Evolutionary conservation across 164 flowering plant species (phyloP), one percentile per base, ranked within the genome.

Genomic region (Macadamia tetraphylla): DNA sequence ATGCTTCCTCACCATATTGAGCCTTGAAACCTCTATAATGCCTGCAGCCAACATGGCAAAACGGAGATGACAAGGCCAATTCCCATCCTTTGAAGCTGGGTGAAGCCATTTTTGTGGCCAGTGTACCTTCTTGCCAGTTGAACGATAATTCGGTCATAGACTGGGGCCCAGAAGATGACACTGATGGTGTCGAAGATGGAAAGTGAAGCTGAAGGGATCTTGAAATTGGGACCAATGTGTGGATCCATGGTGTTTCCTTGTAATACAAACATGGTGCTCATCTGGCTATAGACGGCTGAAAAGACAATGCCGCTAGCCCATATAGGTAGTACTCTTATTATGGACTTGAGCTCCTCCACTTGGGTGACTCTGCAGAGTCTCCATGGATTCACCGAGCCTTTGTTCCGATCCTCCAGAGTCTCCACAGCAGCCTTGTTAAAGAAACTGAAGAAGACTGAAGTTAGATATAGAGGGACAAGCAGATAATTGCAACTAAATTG

Each of bases 51-150:
- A 3, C 86, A 88, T 85, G 55, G 86, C 29, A 84, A 76, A 49
- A 88, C 80, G 53, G 92, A 88, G 40, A 86, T 85, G 72, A 86
- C 65, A 32, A 88, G 88, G 58, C 92, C 92, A 8, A 80, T 82
- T 6, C 92, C 90, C 83, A 88, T 88, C 49, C 90, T 69, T 65
- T 88, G 92, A 11, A 88, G 84, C 48, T 83, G 87, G 18, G 92
- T 88, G 53, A 88, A 64, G 58, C 92, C 92, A 42, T 73, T 78
- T 46, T 77, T 71, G 67, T 81, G 90, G 46, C 92, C 90, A 0
- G 92, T 86, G 78, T 74, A 67, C 58, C 66, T 81, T 53, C 86
- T 70, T 8, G 84, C 79, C 0, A 78, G 6, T 2, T 87, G 90
- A 56, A 88, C 90, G 13, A 86, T 82, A 51, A 83, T 35, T 31